phyloP scores from a whole-genome alignment of 2,329 filamentous ascomycete genomes.

The Fusarium austroafricanum region DNA sequence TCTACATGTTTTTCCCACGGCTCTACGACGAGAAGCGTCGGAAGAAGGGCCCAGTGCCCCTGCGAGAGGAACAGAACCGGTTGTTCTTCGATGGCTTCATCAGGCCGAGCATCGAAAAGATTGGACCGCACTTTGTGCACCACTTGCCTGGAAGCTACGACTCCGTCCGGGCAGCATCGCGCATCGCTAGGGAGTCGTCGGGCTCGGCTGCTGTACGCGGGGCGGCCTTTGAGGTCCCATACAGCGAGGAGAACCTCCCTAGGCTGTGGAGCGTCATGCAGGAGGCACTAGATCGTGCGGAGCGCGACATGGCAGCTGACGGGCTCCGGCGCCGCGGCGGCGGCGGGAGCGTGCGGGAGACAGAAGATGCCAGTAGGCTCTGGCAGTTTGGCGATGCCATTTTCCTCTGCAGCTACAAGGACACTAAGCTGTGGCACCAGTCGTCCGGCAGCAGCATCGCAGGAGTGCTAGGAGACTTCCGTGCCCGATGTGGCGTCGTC shows the following conservation, averaged over 20 bases:
- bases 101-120: not conserved
- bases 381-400: no score
- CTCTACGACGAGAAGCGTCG: not conserved
- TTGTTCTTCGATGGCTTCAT: not conserved
- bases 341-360: no score
- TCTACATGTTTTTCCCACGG: not conserved
- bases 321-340: no score
- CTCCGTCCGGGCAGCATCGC: not conserved
- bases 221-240: not conserved
- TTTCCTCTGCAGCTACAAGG: no score
- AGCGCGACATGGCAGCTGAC: rapidly evolving
- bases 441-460: no score
- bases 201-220: not conserved
- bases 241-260: not conserved
- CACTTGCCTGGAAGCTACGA: not conserved
- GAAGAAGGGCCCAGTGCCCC: rapidly evolving
- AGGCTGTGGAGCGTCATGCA: not conserved
- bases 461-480: no score
- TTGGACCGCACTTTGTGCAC: not conserved
- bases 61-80: not conserved
- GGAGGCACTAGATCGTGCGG: not conserved
- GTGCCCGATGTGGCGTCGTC: no score
- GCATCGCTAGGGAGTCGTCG: not conserved
- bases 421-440: no score
- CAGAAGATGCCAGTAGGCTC: no score